Base-by-base conservation (phyloP, 352 stramenopile species). In the Phytophthora fragariae region DNA sequence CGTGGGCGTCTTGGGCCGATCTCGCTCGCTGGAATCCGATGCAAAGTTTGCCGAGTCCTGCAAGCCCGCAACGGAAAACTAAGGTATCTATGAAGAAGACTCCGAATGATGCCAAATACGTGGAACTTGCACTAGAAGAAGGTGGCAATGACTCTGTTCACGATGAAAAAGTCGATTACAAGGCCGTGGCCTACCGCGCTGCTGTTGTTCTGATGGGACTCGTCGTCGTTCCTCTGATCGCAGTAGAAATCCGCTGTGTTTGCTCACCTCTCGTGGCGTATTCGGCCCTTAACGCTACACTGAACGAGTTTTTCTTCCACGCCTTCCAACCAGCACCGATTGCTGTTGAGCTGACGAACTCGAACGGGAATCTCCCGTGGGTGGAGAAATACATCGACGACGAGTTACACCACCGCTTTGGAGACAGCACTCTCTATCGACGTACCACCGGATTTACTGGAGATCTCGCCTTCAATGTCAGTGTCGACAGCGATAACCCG, bases 381-480 rank as follows among this genome's bases (percentile, higher is more conserved):
- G 37, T 61, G 27, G 50, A 62, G 39, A 62, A 56, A 5, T 68
- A 27, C 39, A 49, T 68, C 37, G 50, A 68, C 27, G 11, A 24
- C 21, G 52, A 68, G 35, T 6, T 21, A 4, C 37, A 68, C 31
- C 15, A 56, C n/a, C 19, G 35, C 4, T 68, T 46, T 55, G 55
- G 50, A 33, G 37, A 55, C n/a, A 55, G 62, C n/a, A 68, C 52
- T 1, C n/a, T 68, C 2, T 68, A 56, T 53, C 62, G 62, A 12
- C 62, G 62, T 1, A 68, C 62, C 14, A 68, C 50, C 27, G 62
- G 50, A 3, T 68, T 68, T 60, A 41, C 19, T 24, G 60, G 62
- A 68, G 50, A 61, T 11, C 52, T 68, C 17, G 50, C 49, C n/a
- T 61, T 68, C 52, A 55, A 61, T n/a, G 35, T 68, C 3, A 61